Base-by-base conservation (phyloP, 148 eudicot genomes). In the Camellia granthamiana region DNA sequence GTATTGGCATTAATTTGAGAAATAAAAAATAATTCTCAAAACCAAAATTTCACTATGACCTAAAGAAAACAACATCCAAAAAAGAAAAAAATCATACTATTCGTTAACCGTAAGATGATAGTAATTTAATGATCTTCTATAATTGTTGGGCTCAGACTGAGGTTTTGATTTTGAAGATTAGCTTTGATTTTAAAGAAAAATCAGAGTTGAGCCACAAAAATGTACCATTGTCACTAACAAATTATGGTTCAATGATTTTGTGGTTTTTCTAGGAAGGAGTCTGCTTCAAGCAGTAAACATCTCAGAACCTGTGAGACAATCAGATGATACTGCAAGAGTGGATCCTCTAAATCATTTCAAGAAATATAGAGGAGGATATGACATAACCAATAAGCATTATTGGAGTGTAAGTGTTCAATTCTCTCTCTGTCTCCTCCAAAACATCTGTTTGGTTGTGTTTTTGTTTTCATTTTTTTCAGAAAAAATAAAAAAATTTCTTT, bases 351-450 rank as follows among this genome's bases (percentile, higher is more conserved):
- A 91, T 41, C 54, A 76, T 78, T 84, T 93, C 75, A 83, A 80
- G 80, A 90, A 88, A 83, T 93, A 93, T 85, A 88, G 86, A 85
- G 97, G 93, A 46, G 91, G 90, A 51, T 93, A 79, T 81, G 86
- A 91, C 79, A 86, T 93, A 69, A 90, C 87, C 81, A 85, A 89
- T 84, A 80, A 81, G 65, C 92, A 93, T 71, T 93, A 93, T 43
- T 93, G 97, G 97, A 93, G 94, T 85, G 97, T 93, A 88, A 91
- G 94, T 82, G 21, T 42, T 80, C 10, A 55, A 44, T 30, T 47
- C 46, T 64, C 55, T 21, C 65, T 69, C 15, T 62, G 30, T 60
- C 67, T 59, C 9, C 38, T 30, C 38, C 38, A 30, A 30, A 30
- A 30, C 38, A 30, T 30, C 38, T 30, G 38, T 30, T 30, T 30